phyloP scores from a whole-genome alignment of 1,284 basidiomycete species.

The Tremellales sp. region DNA sequence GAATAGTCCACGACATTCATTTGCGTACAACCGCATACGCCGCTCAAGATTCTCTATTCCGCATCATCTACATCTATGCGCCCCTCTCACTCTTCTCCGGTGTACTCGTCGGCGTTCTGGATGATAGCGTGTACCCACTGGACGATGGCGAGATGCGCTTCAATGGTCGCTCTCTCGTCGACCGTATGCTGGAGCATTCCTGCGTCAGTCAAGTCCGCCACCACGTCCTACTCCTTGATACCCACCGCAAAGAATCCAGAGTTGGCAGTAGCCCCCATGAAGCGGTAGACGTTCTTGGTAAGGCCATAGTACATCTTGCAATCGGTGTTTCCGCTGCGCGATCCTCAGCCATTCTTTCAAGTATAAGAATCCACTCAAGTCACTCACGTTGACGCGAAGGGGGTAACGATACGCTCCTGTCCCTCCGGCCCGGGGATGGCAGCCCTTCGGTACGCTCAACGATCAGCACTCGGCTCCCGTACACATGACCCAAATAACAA shows the following conservation, averaged over 20 bases:
- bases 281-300: slow-evolving; percentile 44
- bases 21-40: neutral
- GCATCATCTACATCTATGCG: neutral
- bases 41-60: too few relatives aligned
- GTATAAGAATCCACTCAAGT: neutral
- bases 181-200: slow-evolving; percentile 38
- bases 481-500: neutral
- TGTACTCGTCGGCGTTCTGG: slow-evolving; percentile 43
- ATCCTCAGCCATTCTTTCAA: neutral
- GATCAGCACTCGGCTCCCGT: neutral
- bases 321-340: slow-evolving; percentile 28
- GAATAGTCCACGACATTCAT: neutral
- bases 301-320: slow-evolving; percentile 49
- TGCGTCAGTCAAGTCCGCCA: neutral
- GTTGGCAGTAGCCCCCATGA: slow-evolving; percentile 26
- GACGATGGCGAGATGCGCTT: slow-evolving; percentile 35
- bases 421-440: slow-evolving; percentile 35
- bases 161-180: slow-evolving; percentile 39
- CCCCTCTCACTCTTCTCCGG: slow-evolving; percentile 31
- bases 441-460: slow-evolving; percentile 18
- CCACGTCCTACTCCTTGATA: slow-evolving; percentile 1
- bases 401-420: slow-evolving; percentile 36
- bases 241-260: slow-evolving; percentile 22
- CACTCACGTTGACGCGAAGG: slow-evolving; percentile 33
- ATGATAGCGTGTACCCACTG: slow-evolving; percentile 46